Conservation (phyloP, 805 yeast species). For the Zygosaccharomyces kombuchaensis region DNA sequence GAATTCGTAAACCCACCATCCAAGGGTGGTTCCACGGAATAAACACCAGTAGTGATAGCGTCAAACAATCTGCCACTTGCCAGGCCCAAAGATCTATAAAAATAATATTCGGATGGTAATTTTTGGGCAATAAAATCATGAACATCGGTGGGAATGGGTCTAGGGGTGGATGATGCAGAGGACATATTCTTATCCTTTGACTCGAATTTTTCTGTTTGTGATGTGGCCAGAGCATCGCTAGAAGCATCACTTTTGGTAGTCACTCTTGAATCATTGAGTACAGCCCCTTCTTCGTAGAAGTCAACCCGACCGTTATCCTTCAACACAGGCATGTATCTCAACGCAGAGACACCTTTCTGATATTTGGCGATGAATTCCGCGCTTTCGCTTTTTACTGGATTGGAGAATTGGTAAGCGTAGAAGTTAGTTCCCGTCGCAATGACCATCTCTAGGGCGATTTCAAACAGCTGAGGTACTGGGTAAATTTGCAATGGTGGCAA, state of each 20-base stretch:
- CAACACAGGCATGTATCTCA: constrained; percentile 71
- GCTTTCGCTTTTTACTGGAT: constrained; percentile 35
- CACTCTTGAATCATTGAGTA: constrained; percentile 3
- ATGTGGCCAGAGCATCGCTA: not conserved
- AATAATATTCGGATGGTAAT: constrained; percentile 79
- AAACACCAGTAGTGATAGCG: constrained; percentile 60
- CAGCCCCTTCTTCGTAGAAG: constrained; percentile 45
- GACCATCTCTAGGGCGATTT: constrained; percentile 38
- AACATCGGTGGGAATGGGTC: constrained; percentile 62
- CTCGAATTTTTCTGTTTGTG: constrained; percentile 2
- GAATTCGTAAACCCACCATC: constrained; percentile 58
- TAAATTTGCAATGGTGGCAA: constrained; percentile 44
- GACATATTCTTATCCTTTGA: constrained; percentile 3
- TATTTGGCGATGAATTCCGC: constrained; percentile 43
- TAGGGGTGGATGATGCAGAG: constrained; percentile 13
- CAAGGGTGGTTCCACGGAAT: constrained; percentile 58
- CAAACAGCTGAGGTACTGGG: constrained; percentile 33
- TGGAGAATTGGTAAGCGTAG: constrained; percentile 45
- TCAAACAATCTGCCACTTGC: constrained; percentile 54
- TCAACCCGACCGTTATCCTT: constrained; percentile 65
- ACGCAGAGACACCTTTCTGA: constrained; percentile 63
- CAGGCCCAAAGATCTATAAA: constrained; percentile 75
- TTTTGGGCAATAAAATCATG: constrained; percentile 80
- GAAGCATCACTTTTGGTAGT: not conserved
- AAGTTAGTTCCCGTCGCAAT: constrained; percentile 41